Evolutionary conservation across 2,329 filamentous ascomycete genomes (phyloP), one percentile per base, ranked within the genome.

Genomic region (Lomentospora prolificans): DNA sequence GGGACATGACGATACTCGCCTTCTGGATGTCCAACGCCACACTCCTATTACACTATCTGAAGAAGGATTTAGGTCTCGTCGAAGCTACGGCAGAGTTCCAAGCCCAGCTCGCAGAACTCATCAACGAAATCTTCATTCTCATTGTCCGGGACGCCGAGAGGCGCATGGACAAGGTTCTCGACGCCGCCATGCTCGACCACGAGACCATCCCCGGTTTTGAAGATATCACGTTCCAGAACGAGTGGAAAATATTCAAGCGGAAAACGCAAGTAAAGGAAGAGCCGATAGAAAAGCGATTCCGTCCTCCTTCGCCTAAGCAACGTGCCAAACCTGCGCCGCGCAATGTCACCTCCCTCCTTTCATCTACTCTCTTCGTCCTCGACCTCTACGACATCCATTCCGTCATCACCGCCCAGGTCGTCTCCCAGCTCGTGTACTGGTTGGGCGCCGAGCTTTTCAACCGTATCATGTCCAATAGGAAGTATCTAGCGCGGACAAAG

Each of bases 21-120:
- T 99, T 99, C 67, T 99, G 94, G 94, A 90, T 96, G 65, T 97
- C 94, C 1, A 99, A 99, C 68, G 90, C 90, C 7, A 99, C 94
- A 0, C 74, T 99, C 39, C 74, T 99, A n/a, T 75, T 97, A 55
- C 92, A 99, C 69, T 99, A 99, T 67, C 76, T 99, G 55, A 96
- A 96, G 68, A 99, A 99, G 70, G 94, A 99, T 63, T 74, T 80
- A 4, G 91, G 90, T 0, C 73, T 97, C 17, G 80, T 91, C 5
- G 81, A 86, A 64, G 85, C 87, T 7, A 97, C 92, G 0, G 81
- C 85, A 1, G 86, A 94, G 61, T 97, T 96, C 62, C 94, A 99
- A 69, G 82, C 90, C 14, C 91, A 97, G 63, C 83, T 99, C 61
- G 87, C 91, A 1, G 94, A 99, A 70, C 79, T 97, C 50, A 89